phyloP scores from a whole-genome alignment of 2,329 filamentous ascomycete species.

The Metarhizium brunneum region DNA sequence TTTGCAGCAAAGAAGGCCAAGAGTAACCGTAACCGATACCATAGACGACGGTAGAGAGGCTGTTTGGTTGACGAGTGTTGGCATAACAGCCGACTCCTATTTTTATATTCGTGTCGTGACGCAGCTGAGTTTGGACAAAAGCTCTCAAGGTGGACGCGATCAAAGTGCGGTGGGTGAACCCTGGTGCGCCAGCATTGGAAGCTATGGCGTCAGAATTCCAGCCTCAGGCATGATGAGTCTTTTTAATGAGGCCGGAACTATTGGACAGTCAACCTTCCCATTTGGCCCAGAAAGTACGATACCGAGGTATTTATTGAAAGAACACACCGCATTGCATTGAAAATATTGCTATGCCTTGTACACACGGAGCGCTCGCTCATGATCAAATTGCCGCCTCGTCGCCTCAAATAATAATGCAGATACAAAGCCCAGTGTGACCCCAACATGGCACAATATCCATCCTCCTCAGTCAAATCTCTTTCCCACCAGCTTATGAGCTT shows the following conservation, averaged over 20 bases:
- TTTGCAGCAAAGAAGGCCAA: background rate
- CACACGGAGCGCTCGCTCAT: background rate
- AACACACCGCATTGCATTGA: too few relatives aligned
- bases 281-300: too few relatives aligned
- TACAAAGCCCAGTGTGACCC: background rate
- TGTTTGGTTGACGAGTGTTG: too few relatives aligned
- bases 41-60: background rate
- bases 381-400: background rate
- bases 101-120: background rate
- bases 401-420: background rate
- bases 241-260: too few relatives aligned
- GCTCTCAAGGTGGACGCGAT: background rate
- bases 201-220: slow-evolving; percentile 7
- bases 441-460: background rate
- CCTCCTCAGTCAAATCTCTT: background rate
- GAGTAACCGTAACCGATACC: background rate
- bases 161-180: background rate
- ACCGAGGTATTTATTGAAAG: too few relatives aligned
- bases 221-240: slow-evolving; percentile 2
- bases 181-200: slow-evolving; percentile 2
- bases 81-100: too few relatives aligned
- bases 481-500: background rate
- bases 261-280: too few relatives aligned
- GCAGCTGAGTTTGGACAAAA: background rate
- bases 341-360: background rate